phyloP scores from a whole-genome alignment of 177 flowering plant genomes.

The Vitis hybrid region DNA sequence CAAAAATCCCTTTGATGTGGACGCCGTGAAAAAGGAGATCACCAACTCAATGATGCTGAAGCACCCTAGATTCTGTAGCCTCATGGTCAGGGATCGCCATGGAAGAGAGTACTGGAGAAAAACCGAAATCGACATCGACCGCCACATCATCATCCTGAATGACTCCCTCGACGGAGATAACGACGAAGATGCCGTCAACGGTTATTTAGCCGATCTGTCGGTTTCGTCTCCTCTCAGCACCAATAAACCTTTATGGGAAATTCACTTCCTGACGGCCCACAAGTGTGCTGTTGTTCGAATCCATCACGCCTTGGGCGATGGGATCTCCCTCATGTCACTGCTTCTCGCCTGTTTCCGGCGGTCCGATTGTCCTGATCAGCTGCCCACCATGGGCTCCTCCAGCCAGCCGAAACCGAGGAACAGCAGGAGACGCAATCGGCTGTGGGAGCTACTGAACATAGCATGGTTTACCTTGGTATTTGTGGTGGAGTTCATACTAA shows the following conservation, averaged over 20 bases:
- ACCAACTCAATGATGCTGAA: slow-evolving; percentile 36
- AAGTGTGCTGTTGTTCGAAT: slow-evolving; percentile 45
- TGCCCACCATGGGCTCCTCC: slow-evolving; percentile 18
- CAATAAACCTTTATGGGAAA: slow-evolving; percentile 81
- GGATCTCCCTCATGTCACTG: slow-evolving; percentile 71
- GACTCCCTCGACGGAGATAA: slow-evolving; percentile 11
- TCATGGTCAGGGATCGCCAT: slow-evolving; percentile 42
- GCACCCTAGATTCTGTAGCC: slow-evolving; percentile 73
- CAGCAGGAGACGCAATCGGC: slow-evolving; percentile 9
- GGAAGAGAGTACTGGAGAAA: slow-evolving; percentile 60
- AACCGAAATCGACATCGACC: slow-evolving; percentile 49
- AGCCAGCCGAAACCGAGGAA: neutral
- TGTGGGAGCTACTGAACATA: slow-evolving; percentile 32
- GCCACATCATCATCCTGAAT: slow-evolving; percentile 45
- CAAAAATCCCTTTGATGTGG: slow-evolving; percentile 37
- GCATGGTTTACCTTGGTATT: slow-evolving; percentile 41
- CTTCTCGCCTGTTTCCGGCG: slow-evolving; percentile 43
- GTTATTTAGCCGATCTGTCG: slow-evolving; percentile 59
- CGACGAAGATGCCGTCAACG: slow-evolving; percentile 44
- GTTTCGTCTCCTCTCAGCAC: slow-evolving; percentile 49
- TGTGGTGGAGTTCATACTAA: slow-evolving; percentile 34
- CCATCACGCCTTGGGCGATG: slow-evolving; percentile 84
- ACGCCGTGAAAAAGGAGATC: slow-evolving; percentile 31
- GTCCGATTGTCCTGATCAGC: slow-evolving; percentile 23
- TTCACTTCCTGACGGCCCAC: slow-evolving; percentile 50